These are phyloP conservation scores for Fusarium mangiferae DNA, from an alignment of 2,329 filamentous ascomycete genomes.

Conservation along the genomic window DNA sequence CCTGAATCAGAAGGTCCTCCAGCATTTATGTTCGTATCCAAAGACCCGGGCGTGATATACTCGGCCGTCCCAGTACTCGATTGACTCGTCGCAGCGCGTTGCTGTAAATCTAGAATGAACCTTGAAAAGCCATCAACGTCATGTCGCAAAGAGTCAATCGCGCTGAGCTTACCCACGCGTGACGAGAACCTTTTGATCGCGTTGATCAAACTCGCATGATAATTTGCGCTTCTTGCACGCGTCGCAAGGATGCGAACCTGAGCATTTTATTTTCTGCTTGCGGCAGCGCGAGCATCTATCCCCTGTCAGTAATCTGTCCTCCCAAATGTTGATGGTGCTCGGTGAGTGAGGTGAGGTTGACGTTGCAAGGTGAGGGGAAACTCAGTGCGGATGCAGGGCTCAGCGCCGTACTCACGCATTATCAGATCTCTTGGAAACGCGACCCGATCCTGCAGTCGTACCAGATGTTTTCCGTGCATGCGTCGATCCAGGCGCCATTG, in stretches of 20 bases:
- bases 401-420: slow-evolving; percentile 35
- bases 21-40: slow-evolving; percentile 35
- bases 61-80: slow-evolving; percentile 11
- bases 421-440: slow-evolving; percentile 42
- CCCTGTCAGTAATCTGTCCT: not conserved
- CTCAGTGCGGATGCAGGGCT: not conserved
- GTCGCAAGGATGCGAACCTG: slow-evolving; percentile 46
- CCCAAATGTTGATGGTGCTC: not conserved
- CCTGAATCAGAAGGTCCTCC: slow-evolving; percentile 28
- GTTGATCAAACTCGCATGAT: slow-evolving; percentile 51
- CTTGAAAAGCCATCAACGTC: slow-evolving; percentile 30
- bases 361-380: not conserved
- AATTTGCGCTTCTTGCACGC: slow-evolving; percentile 48
- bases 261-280: slow-evolving; percentile 50
- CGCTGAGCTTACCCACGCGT: slow-evolving; percentile 52
- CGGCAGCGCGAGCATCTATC: slow-evolving; percentile 45
- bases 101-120: slow-evolving; percentile 51
- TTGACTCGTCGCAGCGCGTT: slow-evolving; percentile 38
- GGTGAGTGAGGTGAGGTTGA: not conserved
- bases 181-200: slow-evolving; percentile 61
- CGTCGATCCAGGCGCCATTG: slow-evolving; percentile 35
- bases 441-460: slow-evolving; percentile 17
- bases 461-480: slow-evolving; percentile 31
- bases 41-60: slow-evolving; percentile 39
- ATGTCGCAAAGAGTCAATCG: slow-evolving; percentile 2